phyloP scores from a whole-genome alignment of 371 early-diverging fungal genomes.

The Dichotomocladium elegans region DNA sequence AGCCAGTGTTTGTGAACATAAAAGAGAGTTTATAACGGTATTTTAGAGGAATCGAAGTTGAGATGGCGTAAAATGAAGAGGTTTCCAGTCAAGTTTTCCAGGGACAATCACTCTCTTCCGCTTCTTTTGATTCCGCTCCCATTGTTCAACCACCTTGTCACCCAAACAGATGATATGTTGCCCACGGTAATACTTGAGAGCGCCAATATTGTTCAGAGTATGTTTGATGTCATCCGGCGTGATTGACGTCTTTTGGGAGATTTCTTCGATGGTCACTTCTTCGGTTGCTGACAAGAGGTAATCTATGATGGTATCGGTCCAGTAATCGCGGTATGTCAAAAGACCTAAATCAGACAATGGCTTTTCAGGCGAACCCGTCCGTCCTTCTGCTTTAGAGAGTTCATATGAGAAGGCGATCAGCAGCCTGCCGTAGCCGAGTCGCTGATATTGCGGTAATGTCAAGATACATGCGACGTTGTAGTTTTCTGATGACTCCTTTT shows the following conservation, averaged over 20 bases:
- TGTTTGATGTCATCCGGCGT: slow-evolving; percentile 93
- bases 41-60: slow-evolving; percentile 60
- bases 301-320: slow-evolving; percentile 85
- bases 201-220: slow-evolving; percentile 88
- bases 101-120: slow-evolving; percentile 77
- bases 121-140: slow-evolving; percentile 68
- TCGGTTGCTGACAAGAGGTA: slow-evolving; percentile 45
- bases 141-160: slow-evolving; percentile 83
- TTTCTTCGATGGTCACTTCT: slow-evolving; percentile 74
- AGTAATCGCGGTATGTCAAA: slow-evolving; percentile 93
- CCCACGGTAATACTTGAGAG: slow-evolving; percentile 93
- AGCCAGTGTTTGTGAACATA: no score
- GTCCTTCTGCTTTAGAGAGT: slow-evolving; percentile 93
- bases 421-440: slow-evolving; percentile 96
- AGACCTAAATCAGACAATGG: slow-evolving; percentile 99
- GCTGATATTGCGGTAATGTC: slow-evolving; percentile 98
- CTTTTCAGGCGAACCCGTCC: slow-evolving; percentile 98
- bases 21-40: no score
- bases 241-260: slow-evolving; percentile 83
- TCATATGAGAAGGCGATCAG: slow-evolving; percentile 98
- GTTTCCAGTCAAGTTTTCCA: slow-evolving; percentile 73
- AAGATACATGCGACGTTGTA: slow-evolving; percentile 99
- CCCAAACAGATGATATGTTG: slow-evolving; percentile 89
- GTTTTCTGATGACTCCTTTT: slow-evolving; percentile 92
- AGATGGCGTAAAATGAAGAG: slow-evolving; percentile 73